A percentile compares a stretch with the other conserved stretches of the same genome.
phyloP scores from a whole-genome alignment of 352 stramenopile genomes.

The Phytopythium boreale region DNA sequence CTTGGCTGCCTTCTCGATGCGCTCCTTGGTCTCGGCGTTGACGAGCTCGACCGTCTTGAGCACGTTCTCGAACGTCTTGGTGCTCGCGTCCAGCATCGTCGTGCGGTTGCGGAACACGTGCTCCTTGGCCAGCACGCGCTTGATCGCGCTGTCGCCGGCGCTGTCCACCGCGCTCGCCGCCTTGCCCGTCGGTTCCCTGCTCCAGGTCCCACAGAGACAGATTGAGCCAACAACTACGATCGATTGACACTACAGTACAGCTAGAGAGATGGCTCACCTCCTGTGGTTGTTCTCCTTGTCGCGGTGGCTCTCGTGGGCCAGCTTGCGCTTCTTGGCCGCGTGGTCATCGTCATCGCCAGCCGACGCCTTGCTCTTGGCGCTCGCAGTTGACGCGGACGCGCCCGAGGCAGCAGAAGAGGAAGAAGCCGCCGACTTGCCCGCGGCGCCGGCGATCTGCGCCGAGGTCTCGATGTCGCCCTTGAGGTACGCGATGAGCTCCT shows the following conservation, averaged over 20 bases:
- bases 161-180: conserved; percentile 13
- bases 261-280: neutral
- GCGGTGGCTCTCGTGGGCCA: conserved; percentile 15
- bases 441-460: conserved; percentile 54
- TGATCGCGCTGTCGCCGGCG: conserved; percentile 42
- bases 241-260: neutral
- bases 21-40: conserved; percentile 85
- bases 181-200: neutral
- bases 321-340: conserved; percentile 47
- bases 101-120: conserved; percentile 63
- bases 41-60: conserved; percentile 76
- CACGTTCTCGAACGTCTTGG: conserved; percentile 83
- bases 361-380: conserved; percentile 13
- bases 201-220: neutral
- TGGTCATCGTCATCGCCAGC: conserved; percentile 14
- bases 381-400: neutral
- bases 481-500: conserved; percentile 81
- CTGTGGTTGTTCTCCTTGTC: conserved; percentile 43
- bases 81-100: conserved; percentile 70
- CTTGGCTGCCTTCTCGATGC: conserved; percentile 84
- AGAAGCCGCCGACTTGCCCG: neutral
- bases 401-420: conserved; percentile 2
- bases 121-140: conserved; percentile 67
- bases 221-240: neutral
- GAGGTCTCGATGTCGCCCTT: conserved; percentile 82